Base-by-base conservation (phyloP, 139 green algal genomes). In the Gonium pectorale region DNA sequence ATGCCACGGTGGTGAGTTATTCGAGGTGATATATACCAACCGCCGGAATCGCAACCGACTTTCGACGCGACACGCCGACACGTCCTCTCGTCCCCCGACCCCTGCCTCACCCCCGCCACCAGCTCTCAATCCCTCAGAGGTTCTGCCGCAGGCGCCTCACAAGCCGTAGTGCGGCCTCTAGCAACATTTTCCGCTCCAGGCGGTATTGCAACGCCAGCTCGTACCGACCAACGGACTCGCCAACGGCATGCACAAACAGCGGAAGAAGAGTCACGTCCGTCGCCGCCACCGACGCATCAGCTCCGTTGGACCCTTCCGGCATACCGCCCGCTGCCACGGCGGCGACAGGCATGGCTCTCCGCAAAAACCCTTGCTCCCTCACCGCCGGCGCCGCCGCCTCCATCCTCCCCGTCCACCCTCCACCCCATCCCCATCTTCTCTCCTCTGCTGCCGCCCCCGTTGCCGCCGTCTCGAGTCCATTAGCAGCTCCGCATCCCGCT, bases 131-230 rank as follows among this genome's bases (percentile, higher is more conserved):
- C n/a, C n/a, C n/a, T n/a, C n/a, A n/a, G n/a, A n/a, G n/a, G n/a
- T n/a, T n/a, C n/a, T n/a, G n/a, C n/a, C n/a, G n/a, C n/a, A n/a
- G n/a, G n/a, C n/a, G n/a, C n/a, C 38, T 1, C 38, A 72, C 22
- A 22, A 83, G 60, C 59, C 51, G 17, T 31, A 51, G 41, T 4
- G 41, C 75, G 0, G 59, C 31, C 41, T 17, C 0, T 41, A 83
- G n/a, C 41, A 83, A 41, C 75, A 72, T 41, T 60, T 83, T 83
- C 13, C 60, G 40, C 75, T 83, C 75, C 40, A 83, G 6, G 4
- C 75, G 75, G 26, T 83, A 83, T 6, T 41, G 2, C 1, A 83
- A 4, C 3, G 59, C 75, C 59, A 83, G 11, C 17, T 27, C 13
- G 63, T 19, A 37, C 31, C 5, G n/a, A 44, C 44, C 71, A 15